Evolutionary conservation across 2,329 filamentous ascomycete genomes (phyloP).

Genomic region (Juglanconis oblonga): DNA sequence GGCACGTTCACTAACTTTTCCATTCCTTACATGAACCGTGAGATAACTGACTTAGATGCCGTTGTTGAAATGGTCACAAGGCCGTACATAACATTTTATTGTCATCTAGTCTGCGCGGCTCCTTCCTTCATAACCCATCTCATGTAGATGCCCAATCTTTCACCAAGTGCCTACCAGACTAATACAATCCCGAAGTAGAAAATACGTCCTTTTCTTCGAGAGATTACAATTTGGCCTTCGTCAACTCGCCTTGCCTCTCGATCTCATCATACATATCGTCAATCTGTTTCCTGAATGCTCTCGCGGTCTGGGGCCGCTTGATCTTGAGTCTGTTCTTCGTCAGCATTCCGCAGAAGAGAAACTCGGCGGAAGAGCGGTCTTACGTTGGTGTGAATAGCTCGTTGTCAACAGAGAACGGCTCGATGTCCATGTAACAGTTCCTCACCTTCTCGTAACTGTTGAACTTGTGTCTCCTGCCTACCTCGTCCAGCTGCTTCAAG

Average conservation of each 20-base stretch:
- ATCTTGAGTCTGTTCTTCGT: conserved; percentile 49
- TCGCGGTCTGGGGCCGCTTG: conserved; percentile 55
- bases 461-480: conserved; percentile 82
- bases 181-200: not conserved
- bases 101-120: not conserved
- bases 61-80: not conserved
- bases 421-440: conserved; percentile 71
- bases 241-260: conserved; percentile 32
- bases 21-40: too few species aligned
- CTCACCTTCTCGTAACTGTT: conserved; percentile 85
- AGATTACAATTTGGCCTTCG: conserved; percentile 44
- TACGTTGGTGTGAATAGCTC: conserved; percentile 85
- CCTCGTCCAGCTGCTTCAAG: conserved; percentile 72
- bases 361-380: conserved; percentile 36
- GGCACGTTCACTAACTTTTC: too few species aligned
- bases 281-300: conserved; percentile 51
- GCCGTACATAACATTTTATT: not conserved
- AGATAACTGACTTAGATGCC: too few species aligned
- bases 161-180: not conserved
- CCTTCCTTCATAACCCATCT: not conserved
- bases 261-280: conserved; percentile 57
- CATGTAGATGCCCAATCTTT: not conserved
- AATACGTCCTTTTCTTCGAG: not conserved
- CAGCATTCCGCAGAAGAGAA: conserved; percentile 1
- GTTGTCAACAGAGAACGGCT: conserved; percentile 93